Conservation (phyloP, 306 rosid species). For the Vicia sativa region DNA sequence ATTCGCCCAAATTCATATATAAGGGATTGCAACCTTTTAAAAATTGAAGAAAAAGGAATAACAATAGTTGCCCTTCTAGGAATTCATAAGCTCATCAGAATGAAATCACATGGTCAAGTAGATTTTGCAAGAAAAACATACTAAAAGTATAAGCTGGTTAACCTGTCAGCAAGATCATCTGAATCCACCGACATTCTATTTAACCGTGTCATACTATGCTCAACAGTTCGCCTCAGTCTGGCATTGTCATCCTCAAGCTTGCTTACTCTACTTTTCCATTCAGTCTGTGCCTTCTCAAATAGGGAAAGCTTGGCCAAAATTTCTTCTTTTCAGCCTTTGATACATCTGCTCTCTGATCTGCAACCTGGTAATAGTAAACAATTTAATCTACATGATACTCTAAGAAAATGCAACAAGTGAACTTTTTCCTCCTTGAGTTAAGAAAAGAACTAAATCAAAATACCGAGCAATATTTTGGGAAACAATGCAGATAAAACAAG, state of each 20-base stretch:
- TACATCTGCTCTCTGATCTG: conserved; percentile 60
- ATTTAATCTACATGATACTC: conserved; percentile 25
- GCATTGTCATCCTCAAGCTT: conserved; percentile 93
- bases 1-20: conserved; percentile 22
- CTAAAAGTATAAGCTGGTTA: conserved; percentile 37
- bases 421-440: not conserved
- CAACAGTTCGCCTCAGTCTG: conserved; percentile 76
- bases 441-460: not conserved
- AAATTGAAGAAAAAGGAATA: conserved; percentile 4
- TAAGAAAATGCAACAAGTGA: conserved; percentile 7
- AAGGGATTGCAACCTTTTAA: not conserved
- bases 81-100: conserved; percentile 5
- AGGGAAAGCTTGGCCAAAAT: conserved; percentile 61
- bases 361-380: conserved; percentile 51
- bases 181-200: conserved; percentile 95
- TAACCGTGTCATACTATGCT: conserved; percentile 87
- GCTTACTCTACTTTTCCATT: conserved; percentile 80
- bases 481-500: too few relatives aligned
- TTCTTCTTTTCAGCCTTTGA: conserved; percentile 63
- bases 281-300: conserved; percentile 66
- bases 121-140: conserved; percentile 12
- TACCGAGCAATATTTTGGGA: too few relatives aligned
- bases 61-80: conserved; percentile 6
- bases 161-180: conserved; percentile 94
- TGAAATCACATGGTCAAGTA: conserved; percentile 17